A percentile compares a stretch with the other conserved stretches of the same genome.
These are phyloP conservation scores for Colletotrichum musicola DNA, from an alignment of 2,329 filamentous ascomycete genomes.

Conservation along the genomic window DNA sequence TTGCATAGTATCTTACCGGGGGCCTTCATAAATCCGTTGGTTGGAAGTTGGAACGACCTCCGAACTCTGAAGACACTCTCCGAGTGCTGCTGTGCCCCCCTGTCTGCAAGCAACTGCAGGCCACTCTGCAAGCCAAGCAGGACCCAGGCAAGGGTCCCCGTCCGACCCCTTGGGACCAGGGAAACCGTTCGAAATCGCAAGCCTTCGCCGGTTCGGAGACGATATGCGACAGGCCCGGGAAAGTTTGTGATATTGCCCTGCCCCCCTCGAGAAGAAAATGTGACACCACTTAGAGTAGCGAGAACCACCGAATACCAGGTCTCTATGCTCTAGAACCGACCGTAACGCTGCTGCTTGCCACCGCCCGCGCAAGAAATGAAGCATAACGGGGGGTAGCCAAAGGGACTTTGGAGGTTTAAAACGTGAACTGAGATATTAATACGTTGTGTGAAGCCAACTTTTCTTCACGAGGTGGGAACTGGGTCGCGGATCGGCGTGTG, in stretches of 20 bases:
- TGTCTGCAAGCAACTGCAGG: no score
- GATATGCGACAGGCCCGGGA: background rate
- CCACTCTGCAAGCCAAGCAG: background rate
- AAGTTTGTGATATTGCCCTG: background rate
- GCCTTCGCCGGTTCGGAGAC: background rate
- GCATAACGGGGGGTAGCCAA: background rate
- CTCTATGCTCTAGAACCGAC: background rate
- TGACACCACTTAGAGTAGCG: background rate
- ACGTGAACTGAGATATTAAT: background rate
- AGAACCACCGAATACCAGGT: background rate
- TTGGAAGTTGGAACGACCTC: no score
- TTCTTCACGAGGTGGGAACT: background rate
- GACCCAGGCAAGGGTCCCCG: background rate
- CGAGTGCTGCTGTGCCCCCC: no score
- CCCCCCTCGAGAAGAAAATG: background rate
- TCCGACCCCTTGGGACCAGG: background rate
- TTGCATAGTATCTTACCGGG: no score
- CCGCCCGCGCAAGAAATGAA: no score
- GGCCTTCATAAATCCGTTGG: no score
- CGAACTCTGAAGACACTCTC: no score
- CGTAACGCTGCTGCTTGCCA: background rate
- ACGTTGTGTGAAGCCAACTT: background rate
- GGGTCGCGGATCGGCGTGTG: background rate
- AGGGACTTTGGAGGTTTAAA: background rate
- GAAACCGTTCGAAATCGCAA: background rate